A percentile compares a stretch with the other conserved stretches of the same genome.
Conservation (phyloP, 2,329 filamentous ascomycete species). For the Fusarium nematophilum region DNA sequence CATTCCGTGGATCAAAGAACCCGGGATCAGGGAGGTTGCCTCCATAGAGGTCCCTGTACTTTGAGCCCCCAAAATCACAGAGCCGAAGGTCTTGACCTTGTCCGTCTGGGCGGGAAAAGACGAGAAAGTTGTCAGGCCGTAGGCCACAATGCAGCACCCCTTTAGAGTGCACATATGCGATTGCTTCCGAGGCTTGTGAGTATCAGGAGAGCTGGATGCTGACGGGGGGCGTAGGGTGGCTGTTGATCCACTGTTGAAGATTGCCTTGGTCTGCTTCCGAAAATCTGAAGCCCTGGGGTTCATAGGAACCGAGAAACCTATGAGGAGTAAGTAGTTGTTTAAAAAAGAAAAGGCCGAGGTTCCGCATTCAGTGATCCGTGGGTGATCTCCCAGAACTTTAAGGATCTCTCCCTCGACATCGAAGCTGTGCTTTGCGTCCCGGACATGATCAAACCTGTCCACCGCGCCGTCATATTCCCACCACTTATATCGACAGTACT, state of each 20-base stretch:
- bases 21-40: not conserved
- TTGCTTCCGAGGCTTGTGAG: not conserved
- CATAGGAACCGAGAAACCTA: not conserved
- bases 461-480: not conserved
- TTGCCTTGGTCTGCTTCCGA: not conserved
- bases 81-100: not conserved
- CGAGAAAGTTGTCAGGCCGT: not conserved
- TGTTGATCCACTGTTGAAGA: not conserved
- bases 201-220: not conserved
- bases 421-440: not conserved
- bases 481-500: not conserved
- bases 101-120: not conserved
- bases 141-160: not conserved
- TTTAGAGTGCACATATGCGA: not conserved
- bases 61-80: slow-evolving; percentile 3
- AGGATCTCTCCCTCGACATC: not conserved
- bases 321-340: not conserved
- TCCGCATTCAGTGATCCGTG: not conserved
- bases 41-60: not conserved
- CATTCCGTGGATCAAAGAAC: not conserved
- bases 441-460: not conserved
- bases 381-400: not conserved
- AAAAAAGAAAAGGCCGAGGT: not conserved
- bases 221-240: not conserved
- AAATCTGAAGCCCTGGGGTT: not conserved